Percentiles rank a stretch among this genome's conserved stretches.
Conservation (phyloP, 2,329 filamentous ascomycete species). For the Neonectria sp. region DNA sequence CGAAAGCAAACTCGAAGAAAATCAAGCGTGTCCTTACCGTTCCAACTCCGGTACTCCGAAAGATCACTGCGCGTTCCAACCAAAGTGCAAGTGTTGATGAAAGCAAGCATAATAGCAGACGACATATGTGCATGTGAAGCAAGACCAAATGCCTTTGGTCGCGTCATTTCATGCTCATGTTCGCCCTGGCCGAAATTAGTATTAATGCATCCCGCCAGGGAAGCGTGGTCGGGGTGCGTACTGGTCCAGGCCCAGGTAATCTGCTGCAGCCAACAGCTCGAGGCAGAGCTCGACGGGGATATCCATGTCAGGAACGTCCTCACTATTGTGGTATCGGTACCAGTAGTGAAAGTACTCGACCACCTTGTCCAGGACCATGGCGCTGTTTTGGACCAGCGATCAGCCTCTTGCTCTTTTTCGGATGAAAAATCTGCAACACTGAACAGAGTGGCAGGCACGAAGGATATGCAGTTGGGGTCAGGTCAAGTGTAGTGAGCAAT, state of each 20-base stretch:
- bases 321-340: slow-evolving; percentile 78
- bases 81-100: slow-evolving; percentile 6
- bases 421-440: slow-evolving; percentile 30
- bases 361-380: slow-evolving; percentile 82
- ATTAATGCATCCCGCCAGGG: slow-evolving; percentile 38
- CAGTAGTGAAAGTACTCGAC: slow-evolving; percentile 90
- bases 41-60: slow-evolving; percentile 40
- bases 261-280: slow-evolving; percentile 83
- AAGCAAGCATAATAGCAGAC: slow-evolving; percentile 3
- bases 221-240: slow-evolving; percentile 55
- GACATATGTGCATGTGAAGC: background rate
- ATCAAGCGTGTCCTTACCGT: slow-evolving; percentile 29
- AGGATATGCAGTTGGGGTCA: slow-evolving; percentile 57
- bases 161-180: slow-evolving; percentile 56
- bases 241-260: slow-evolving; percentile 80
- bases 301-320: slow-evolving; percentile 85
- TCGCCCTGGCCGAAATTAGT: slow-evolving; percentile 54
- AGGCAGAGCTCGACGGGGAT: slow-evolving; percentile 84
- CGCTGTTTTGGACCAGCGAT: slow-evolving; percentile 63
- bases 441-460: slow-evolving; percentile 27
- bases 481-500: slow-evolving; percentile 76
- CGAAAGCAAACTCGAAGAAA: slow-evolving; percentile 16
- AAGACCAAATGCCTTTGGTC: slow-evolving; percentile 12
- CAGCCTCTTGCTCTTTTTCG: slow-evolving; percentile 40
- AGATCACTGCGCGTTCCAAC: slow-evolving; percentile 1